A percentile compares a stretch with the other conserved stretches of the same genome.
phyloP scores from a whole-genome alignment of 192 early-diverging fungal genomes.

The Coemansia sp. region DNA sequence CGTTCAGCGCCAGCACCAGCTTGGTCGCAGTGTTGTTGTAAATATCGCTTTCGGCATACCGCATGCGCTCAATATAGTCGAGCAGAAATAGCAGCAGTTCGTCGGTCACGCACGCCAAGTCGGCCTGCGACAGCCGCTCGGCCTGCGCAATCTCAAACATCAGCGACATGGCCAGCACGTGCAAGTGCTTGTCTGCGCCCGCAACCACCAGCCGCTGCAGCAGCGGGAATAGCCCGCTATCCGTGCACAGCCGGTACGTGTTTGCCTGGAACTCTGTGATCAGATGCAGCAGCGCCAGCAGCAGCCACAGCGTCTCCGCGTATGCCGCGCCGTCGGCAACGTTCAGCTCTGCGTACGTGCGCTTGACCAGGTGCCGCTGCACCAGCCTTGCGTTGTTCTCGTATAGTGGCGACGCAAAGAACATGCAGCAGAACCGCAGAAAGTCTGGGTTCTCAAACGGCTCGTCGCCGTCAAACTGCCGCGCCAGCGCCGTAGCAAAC shows the following conservation, averaged over 20 bases:
- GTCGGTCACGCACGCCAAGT: slow-evolving; percentile 31
- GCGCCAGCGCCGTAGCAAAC: slow-evolving; percentile 39
- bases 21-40: slow-evolving; percentile 54
- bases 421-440: slow-evolving; percentile 49
- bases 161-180: slow-evolving; percentile 51
- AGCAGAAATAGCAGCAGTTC: slow-evolving; percentile 36
- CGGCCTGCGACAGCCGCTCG: slow-evolving; percentile 34
- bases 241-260: slow-evolving; percentile 42
- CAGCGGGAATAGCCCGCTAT: slow-evolving; percentile 45
- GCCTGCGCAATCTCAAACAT: slow-evolving; percentile 54
- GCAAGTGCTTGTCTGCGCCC: slow-evolving; percentile 21
- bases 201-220: slow-evolving; percentile 32
- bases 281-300: slow-evolving; percentile 43
- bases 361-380: slow-evolving; percentile 48
- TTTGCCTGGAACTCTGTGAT: slow-evolving; percentile 45
- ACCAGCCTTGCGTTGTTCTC: slow-evolving; percentile 51
- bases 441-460: slow-evolving; percentile 51
- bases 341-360: slow-evolving; percentile 45
- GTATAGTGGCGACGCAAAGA: slow-evolving; percentile 50
- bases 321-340: slow-evolving; percentile 13
- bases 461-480: slow-evolving; percentile 44
- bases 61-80: slow-evolving; percentile 50
- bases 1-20: slow-evolving; percentile 50
- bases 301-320: slow-evolving; percentile 34
- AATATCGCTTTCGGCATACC: slow-evolving; percentile 49